phyloP scores from a whole-genome alignment of 2,329 filamentous ascomycete species.

The Corniculantispora saksenae region DNA sequence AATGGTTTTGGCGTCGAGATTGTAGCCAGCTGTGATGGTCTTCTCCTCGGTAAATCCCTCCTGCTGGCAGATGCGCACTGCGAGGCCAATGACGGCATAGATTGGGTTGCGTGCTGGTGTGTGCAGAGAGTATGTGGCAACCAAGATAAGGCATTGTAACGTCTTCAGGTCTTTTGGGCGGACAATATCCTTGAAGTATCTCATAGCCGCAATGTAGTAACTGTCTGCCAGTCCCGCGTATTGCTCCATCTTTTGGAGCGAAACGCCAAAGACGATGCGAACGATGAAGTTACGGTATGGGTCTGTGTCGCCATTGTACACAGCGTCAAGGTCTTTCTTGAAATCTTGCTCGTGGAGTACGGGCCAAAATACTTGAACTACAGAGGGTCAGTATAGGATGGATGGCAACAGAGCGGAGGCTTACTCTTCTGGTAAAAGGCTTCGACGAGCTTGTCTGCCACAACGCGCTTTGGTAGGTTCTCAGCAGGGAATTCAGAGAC shows the following conservation, averaged over 20 bases:
- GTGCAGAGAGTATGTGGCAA: conserved; percentile 87
- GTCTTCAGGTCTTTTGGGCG: conserved; percentile 88
- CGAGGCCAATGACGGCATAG: conserved; percentile 89
- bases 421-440: conserved; percentile 83
- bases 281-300: conserved; percentile 86
- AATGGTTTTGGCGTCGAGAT: conserved; percentile 70
- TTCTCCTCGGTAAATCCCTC: conserved; percentile 86
- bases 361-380: conserved; percentile 86
- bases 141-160: conserved; percentile 82
- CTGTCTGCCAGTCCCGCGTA: conserved; percentile 94
- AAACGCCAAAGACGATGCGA: conserved; percentile 91
- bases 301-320: conserved; percentile 74
- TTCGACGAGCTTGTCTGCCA: conserved; percentile 78
- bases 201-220: conserved; percentile 89
- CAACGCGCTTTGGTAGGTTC: conserved; percentile 69
- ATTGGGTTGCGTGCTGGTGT: conserved; percentile 90
- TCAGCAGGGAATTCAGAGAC: conserved; percentile 82
- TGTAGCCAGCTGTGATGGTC: conserved; percentile 69
- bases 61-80: conserved; percentile 84
- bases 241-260: conserved; percentile 87
- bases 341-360: conserved; percentile 83
- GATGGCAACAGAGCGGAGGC: conserved; percentile 24
- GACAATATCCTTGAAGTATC: conserved; percentile 78
- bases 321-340: conserved; percentile 72
- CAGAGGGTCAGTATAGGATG: conserved; percentile 20